Percentiles rank a stretch among this genome's conserved stretches.
These are phyloP conservation scores for Trametes cubensis DNA, from an alignment of 768 basidiomycete genomes.

Conservation along the genomic window DNA sequence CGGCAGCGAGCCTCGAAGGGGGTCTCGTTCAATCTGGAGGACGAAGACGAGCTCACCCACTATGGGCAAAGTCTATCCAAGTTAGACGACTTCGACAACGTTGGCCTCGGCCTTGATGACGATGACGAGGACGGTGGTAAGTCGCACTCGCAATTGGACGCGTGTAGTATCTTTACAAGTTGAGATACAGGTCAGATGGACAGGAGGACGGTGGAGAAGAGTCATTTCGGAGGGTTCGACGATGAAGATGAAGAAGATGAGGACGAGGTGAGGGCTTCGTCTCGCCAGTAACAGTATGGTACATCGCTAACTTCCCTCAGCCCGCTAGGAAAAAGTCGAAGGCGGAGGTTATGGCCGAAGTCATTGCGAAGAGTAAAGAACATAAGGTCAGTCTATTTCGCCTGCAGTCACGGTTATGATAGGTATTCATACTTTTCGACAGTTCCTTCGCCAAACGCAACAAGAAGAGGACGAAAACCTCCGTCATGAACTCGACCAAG, in stretches of 20 bases:
- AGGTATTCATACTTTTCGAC: not conserved
- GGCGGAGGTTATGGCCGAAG: conserved; percentile 96
- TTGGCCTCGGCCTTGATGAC: conserved; percentile 58
- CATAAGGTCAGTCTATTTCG: conserved; percentile 68
- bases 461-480: conserved; percentile 83
- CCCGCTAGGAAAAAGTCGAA: conserved; percentile 87
- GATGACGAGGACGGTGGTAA: conserved; percentile 53
- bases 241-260: conserved; percentile 61
- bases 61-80: conserved; percentile 88
- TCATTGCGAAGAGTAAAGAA: conserved; percentile 95
- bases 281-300: not conserved
- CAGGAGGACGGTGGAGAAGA: conserved; percentile 60
- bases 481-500: conserved; percentile 86
- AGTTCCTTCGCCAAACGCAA: conserved; percentile 89
- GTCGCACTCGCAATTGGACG: not conserved
- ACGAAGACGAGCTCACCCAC: conserved; percentile 89
- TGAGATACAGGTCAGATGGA: conserved; percentile 62
- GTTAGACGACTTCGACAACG: conserved; percentile 80
- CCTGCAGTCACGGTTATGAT: not conserved
- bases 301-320: conserved; percentile 40
- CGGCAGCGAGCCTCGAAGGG: conserved; percentile 78
- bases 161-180: not conserved
- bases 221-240: conserved; percentile 87
- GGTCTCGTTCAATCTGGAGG: conserved; percentile 84
- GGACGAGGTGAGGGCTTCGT: conserved; percentile 41